Conservation (phyloP, 2,329 filamentous ascomycete genomes). For the Penicillium expansum region DNA sequence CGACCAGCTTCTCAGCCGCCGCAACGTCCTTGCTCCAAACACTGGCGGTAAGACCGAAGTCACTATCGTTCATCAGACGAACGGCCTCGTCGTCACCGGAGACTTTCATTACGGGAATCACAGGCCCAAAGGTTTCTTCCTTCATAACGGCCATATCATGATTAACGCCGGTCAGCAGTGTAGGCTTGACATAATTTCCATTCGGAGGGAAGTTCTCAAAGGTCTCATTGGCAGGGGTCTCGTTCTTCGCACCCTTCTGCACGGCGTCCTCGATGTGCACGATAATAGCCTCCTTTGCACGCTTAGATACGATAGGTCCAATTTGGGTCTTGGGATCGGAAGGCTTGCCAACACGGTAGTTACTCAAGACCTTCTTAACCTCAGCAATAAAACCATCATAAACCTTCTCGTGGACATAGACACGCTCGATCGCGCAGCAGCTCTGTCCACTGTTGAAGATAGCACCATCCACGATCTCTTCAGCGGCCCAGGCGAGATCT, state of each 20-base stretch:
- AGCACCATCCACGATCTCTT: constrained; percentile 92
- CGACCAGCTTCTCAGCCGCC: constrained; percentile 71
- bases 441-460: constrained; percentile 98
- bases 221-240: constrained; percentile 75
- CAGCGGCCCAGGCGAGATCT: constrained; percentile 84
- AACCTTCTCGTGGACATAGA: constrained; percentile 84
- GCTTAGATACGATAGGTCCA: constrained; percentile 82
- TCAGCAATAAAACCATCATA: constrained; percentile 79
- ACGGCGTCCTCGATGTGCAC: constrained; percentile 79
- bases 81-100: constrained; percentile 77
- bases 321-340: constrained; percentile 74
- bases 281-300: constrained; percentile 71
- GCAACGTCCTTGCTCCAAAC: constrained; percentile 90
- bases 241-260: constrained; percentile 76
- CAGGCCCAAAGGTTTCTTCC: constrained; percentile 91
- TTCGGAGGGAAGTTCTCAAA: constrained; percentile 70
- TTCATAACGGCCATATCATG: constrained; percentile 87
- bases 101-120: constrained; percentile 88
- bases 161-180: constrained; percentile 72
- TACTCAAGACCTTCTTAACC: constrained; percentile 73
- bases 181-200: constrained; percentile 87
- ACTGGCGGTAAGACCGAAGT: constrained; percentile 92
- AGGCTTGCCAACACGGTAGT: constrained; percentile 87
- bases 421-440: constrained; percentile 87
- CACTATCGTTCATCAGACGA: constrained; percentile 86